Percentiles rank a stretch among this genome's conserved stretches.
Evolutionary conservation across 345 rosid genomes (phyloP).

Genomic region (Hypericum perforatum): DNA sequence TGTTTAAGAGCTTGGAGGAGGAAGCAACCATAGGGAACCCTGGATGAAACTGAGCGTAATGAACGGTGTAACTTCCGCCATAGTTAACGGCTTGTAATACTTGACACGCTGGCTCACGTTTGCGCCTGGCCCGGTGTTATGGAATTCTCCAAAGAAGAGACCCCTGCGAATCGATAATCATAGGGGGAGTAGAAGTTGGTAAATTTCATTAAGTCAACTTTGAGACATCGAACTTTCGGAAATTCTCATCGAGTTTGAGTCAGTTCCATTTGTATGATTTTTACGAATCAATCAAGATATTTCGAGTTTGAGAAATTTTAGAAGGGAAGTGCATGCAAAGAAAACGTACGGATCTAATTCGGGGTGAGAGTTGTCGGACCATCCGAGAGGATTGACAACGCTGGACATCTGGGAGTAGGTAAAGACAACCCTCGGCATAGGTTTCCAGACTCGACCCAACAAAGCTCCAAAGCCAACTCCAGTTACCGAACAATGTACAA

Average conservation of each 20-base stretch:
- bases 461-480: not conserved
- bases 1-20: not conserved
- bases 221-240: too few relatives aligned
- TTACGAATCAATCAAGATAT: too few relatives aligned
- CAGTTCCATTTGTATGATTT: too few relatives aligned
- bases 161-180: too few relatives aligned
- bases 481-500: not conserved
- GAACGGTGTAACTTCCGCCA: not conserved
- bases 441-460: not conserved
- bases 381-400: not conserved
- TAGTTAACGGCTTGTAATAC: not conserved
- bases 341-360: not conserved
- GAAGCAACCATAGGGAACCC: slow-evolving; percentile 5
- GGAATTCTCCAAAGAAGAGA: too few relatives aligned
- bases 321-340: too few relatives aligned
- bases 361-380: not conserved
- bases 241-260: too few relatives aligned
- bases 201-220: not conserved
- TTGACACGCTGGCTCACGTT: not conserved
- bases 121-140: not conserved
- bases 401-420: not conserved
- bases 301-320: too few relatives aligned
- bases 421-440: not conserved
- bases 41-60: not conserved
- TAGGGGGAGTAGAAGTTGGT: too few relatives aligned